Percentiles rank a stretch among this genome's conserved stretches.
Conservation (phyloP, 2,329 filamentous ascomycete species). For the Ophiosphaerella narmari region DNA sequence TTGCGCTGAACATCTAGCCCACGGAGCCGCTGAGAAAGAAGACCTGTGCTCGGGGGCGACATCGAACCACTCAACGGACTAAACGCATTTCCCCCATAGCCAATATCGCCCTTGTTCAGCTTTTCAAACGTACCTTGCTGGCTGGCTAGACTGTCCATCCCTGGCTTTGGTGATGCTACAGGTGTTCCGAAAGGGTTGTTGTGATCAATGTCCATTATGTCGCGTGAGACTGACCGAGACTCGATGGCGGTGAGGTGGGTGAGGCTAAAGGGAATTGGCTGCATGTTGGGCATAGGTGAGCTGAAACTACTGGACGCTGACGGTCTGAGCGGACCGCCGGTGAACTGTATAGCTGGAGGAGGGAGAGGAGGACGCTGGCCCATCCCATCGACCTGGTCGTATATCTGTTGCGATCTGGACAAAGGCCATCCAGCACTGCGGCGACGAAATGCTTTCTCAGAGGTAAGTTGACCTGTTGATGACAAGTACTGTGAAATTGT, state of each 20-base stretch:
- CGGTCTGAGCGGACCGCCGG: conserved; percentile 31
- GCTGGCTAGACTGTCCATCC: conserved; percentile 16
- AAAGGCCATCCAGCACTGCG: conserved; percentile 40
- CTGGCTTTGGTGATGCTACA: conserved; percentile 24
- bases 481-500: conserved; percentile 26
- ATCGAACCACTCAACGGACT: conserved; percentile 29
- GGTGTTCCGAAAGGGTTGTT: conserved; percentile 31
- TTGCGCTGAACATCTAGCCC: conserved; percentile 59
- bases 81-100: conserved; percentile 46
- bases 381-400: conserved; percentile 31
- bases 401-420: conserved; percentile 33
- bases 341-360: conserved; percentile 39
- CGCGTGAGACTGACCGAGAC: conserved; percentile 39
- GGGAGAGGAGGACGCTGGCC: conserved; percentile 32
- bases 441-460: conserved; percentile 35
- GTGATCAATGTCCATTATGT: conserved; percentile 37
- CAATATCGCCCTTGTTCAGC: conserved; percentile 65
- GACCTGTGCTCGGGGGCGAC: conserved; percentile 69
- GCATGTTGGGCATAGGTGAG: conserved; percentile 45
- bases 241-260: conserved; percentile 34
- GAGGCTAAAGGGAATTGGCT: conserved; percentile 59
- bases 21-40: conserved; percentile 71
- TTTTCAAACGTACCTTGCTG: conserved; percentile 63
- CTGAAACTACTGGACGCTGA: conserved; percentile 25
- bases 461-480: conserved; percentile 25